phyloP scores from a whole-genome alignment of 2,329 filamentous ascomycete species.

The Eurotiales sp. region DNA sequence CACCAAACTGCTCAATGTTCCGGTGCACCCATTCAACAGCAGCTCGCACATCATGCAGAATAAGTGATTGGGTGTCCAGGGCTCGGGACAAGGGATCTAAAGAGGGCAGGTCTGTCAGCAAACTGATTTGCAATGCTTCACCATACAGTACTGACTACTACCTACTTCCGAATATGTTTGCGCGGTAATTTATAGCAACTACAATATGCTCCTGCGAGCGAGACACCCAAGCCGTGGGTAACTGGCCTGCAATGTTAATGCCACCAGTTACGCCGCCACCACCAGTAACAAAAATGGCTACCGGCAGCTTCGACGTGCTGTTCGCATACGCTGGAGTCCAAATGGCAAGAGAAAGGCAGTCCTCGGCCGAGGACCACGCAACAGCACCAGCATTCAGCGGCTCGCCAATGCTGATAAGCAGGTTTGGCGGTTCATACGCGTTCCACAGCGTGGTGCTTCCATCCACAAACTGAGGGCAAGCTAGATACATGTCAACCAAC shows the following conservation, averaged over 20 bases:
- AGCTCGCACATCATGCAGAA: constrained; percentile 19
- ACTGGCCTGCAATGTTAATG: constrained; percentile 30
- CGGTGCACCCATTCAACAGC: constrained; percentile 29
- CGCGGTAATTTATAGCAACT: constrained; percentile 32
- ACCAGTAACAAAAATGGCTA: constrained; percentile 22
- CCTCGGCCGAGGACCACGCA: constrained; percentile 31
- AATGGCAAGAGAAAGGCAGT: constrained; percentile 42
- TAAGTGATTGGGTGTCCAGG: not conserved
- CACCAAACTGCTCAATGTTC: constrained; percentile 33
- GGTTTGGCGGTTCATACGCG: constrained; percentile 20
- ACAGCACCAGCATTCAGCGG: constrained; percentile 18
- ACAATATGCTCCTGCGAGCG: constrained; percentile 40
- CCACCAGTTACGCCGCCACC: constrained; percentile 27
- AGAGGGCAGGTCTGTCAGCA: not conserved
- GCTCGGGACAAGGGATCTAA: constrained; percentile 16
- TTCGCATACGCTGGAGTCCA: constrained; percentile 36
- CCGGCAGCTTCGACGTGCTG: constrained; percentile 18
- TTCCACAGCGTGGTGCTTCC: constrained; percentile 23
- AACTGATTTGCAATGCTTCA: not conserved
- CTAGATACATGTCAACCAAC: constrained; percentile 5
- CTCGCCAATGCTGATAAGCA: not conserved
- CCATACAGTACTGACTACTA: not conserved
- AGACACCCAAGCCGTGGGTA: constrained; percentile 32
- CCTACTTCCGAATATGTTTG: constrained; percentile 23
- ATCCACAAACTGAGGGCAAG: constrained; percentile 28